These are phyloP conservation scores for Homolaphlyctis polyrhiza DNA, from an alignment of 371 early-diverging fungal species.

Conservation along the genomic window DNA sequence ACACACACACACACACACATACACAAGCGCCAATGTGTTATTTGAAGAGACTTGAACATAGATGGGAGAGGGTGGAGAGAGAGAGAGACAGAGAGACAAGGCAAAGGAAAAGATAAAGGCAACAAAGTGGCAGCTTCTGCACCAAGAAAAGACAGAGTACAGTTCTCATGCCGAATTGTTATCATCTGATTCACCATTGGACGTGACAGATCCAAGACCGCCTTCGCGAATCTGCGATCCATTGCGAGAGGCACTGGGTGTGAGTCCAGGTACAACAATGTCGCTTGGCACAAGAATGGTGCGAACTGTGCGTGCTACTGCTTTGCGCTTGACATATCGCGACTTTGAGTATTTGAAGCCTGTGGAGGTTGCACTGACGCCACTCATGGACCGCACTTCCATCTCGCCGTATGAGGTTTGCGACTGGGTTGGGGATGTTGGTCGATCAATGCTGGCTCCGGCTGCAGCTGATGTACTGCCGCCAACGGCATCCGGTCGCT, in stretches of 20 bases:
- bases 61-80: too few relatives aligned
- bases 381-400: constrained; percentile 2
- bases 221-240: not conserved
- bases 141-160: too few relatives aligned
- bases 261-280: not conserved
- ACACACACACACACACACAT: too few relatives aligned
- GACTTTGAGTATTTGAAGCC: constrained; percentile 1
- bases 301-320: not conserved
- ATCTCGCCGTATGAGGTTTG: not conserved
- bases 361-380: not conserved
- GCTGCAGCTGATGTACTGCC: too few relatives aligned
- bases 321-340: not conserved
- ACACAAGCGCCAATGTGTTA: too few relatives aligned
- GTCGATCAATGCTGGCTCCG: not conserved
- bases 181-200: too few relatives aligned
- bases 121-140: too few relatives aligned
- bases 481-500: not conserved
- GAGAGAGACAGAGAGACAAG: too few relatives aligned
- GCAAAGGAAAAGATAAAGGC: too few relatives aligned
- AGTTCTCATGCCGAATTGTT: too few relatives aligned
- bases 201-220: not conserved
- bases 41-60: too few relatives aligned
- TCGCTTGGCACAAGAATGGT: not conserved
- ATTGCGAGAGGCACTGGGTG: not conserved
- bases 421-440: not conserved